phyloP scores from a whole-genome alignment of 768 basidiomycete species.

The Russula compacta region DNA sequence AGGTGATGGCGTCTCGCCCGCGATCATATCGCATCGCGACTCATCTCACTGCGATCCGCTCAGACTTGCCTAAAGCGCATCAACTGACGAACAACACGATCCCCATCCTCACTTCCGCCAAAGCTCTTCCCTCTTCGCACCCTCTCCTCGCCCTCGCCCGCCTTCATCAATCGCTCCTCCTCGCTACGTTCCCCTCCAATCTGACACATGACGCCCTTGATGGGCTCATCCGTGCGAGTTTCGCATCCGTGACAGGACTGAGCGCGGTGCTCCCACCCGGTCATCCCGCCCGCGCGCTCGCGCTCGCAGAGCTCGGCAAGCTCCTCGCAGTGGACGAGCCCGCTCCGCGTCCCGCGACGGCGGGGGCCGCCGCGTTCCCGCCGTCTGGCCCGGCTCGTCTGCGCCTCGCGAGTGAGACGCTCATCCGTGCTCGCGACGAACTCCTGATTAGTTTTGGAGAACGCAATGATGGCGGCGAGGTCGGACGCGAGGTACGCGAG shows the following conservation, averaged over 20 bases:
- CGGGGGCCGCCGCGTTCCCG: conserved; percentile 36
- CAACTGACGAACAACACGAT: conserved; percentile 58
- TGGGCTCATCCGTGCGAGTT: conserved; percentile 49
- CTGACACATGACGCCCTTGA: conserved; percentile 48
- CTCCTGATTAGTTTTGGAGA: conserved; percentile 64
- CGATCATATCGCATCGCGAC: background rate
- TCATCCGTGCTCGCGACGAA: conserved; percentile 52
- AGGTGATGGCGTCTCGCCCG: conserved; percentile 32
- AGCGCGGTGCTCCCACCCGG: conserved; percentile 44
- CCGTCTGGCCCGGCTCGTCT: conserved; percentile 60
- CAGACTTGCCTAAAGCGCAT: conserved; percentile 33
- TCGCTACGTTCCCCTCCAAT: conserved; percentile 37
- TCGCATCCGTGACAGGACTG: conserved; percentile 46
- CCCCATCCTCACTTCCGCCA: conserved; percentile 50
- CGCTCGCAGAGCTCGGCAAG: conserved; percentile 74
- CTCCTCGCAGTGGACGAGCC: conserved; percentile 74
- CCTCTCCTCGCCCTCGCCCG: conserved; percentile 69
- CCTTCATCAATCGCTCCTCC: conserved; percentile 61
- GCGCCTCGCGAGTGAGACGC: conserved; percentile 52
- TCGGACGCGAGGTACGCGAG: conserved; percentile 55
- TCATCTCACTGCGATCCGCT: background rate
- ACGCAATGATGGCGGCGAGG: conserved; percentile 59
- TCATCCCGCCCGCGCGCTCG: conserved; percentile 71
- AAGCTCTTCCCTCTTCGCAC: conserved; percentile 57
- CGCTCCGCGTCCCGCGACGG: conserved; percentile 26